A percentile compares a stretch with the other conserved stretches of the same genome.
Conservation (phyloP, 306 rosid species). For the Hippophae gyantsensis region DNA sequence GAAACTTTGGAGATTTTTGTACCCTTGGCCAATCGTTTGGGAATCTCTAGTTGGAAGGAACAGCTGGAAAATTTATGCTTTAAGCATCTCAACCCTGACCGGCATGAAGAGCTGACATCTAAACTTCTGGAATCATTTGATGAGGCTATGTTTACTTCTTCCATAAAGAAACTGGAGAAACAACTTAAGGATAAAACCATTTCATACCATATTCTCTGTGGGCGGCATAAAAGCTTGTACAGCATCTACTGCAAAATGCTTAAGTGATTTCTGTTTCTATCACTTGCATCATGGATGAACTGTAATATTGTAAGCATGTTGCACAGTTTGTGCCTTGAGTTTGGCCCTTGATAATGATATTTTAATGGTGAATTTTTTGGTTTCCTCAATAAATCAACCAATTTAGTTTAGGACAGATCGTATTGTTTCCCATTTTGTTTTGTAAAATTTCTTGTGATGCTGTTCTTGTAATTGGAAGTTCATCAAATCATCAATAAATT, state of each 20-base stretch:
- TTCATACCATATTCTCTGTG: constrained; percentile 68
- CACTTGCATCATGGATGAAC: neutral
- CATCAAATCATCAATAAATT: too few species aligned
- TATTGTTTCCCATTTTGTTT: neutral
- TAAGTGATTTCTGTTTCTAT: constrained; percentile 43
- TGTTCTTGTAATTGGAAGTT: neutral
- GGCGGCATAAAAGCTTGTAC: constrained; percentile 88
- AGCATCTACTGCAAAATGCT: constrained; percentile 82
- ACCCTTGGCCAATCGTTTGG: constrained; percentile 87
- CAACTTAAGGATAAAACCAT: constrained; percentile 59
- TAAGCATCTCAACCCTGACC: constrained; percentile 70
- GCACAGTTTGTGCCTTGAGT: neutral
- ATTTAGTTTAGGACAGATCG: neutral
- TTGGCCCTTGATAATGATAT: neutral
- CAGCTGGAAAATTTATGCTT: constrained; percentile 78
- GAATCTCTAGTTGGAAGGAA: constrained; percentile 91
- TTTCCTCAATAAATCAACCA: neutral
- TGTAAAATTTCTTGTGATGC: neutral
- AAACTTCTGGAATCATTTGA: constrained; percentile 70
- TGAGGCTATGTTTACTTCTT: constrained; percentile 70
- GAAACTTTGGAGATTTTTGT: constrained; percentile 97
- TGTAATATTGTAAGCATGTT: neutral
- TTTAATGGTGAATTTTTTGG: too few species aligned
- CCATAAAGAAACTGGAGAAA: constrained; percentile 46
- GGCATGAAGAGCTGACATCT: constrained; percentile 58